Evolutionary conservation across 306 rosid genomes (phyloP).

Genomic region (Glycine tomentella): DNA sequence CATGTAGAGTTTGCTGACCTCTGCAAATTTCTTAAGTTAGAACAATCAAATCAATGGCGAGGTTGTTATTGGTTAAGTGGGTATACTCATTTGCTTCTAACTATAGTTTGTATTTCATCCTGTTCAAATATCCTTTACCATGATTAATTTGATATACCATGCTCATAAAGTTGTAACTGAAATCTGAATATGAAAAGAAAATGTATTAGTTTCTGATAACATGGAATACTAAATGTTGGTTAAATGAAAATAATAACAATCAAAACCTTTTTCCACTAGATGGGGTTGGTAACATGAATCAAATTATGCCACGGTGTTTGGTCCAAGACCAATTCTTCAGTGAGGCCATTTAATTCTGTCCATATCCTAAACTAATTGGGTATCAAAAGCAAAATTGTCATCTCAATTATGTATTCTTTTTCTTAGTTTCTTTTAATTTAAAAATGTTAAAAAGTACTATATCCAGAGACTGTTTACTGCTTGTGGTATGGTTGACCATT

Average conservation of each 20-base stretch:
- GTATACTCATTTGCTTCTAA: background rate
- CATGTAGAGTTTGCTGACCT: background rate
- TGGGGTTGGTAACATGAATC: background rate
- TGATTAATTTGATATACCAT: background rate
- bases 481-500: slow-evolving; percentile 2
- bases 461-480: slow-evolving; percentile 15
- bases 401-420: slow-evolving; percentile 5
- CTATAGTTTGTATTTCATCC: background rate
- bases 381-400: slow-evolving; percentile 20
- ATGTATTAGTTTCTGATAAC: too few relatives aligned
- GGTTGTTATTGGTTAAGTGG: slow-evolving; percentile 20
- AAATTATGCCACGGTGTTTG: background rate
- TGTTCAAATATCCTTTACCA: background rate
- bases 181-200: background rate
- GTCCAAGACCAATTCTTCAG: slow-evolving; percentile 3
- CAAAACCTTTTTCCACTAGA: background rate
- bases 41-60: slow-evolving; percentile 11
- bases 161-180: background rate
- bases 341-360: background rate
- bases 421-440: background rate
- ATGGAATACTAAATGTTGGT: background rate
- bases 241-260: background rate
- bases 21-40: background rate
- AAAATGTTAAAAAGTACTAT: slow-evolving; percentile 1
- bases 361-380: background rate